These are phyloP conservation scores for Nicotiana attenuata DNA, from an alignment of 257 asterid species.

Conservation along the genomic window DNA sequence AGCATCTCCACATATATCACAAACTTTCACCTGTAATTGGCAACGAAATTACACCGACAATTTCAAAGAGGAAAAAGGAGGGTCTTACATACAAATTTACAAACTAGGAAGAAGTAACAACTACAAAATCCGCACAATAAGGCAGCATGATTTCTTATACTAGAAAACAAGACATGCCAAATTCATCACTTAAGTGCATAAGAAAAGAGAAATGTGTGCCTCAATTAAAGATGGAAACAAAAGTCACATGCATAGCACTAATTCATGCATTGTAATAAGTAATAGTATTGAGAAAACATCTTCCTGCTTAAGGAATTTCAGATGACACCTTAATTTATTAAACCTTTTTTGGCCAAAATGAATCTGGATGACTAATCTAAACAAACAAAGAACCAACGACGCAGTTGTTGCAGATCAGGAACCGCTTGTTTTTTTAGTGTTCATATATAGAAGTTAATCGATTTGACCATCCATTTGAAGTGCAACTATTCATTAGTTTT, in stretches of 20 bases:
- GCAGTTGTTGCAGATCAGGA: neutral
- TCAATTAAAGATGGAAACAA: neutral
- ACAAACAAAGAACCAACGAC: neutral
- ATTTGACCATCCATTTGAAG: neutral
- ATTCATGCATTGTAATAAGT: neutral
- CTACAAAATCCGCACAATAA: neutral
- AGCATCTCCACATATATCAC: conserved; percentile 97
- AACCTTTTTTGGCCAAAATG: neutral
- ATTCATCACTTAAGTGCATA: neutral
- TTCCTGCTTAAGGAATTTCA: neutral
- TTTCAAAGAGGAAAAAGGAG: neutral
- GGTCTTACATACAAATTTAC: neutral
- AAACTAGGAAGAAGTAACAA: neutral
- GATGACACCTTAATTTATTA: neutral
- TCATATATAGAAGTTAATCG: neutral
- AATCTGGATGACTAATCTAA: neutral
- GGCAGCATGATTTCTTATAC: neutral
- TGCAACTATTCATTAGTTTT: neutral
- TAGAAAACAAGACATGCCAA: neutral
- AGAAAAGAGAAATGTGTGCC: neutral
- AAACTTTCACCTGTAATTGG: conserved; percentile 74
- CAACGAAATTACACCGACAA: conserved; percentile 10
- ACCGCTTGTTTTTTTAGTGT: neutral
- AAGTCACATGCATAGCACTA: neutral
- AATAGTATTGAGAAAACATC: neutral